phyloP scores from a whole-genome alignment of 257 asterid genomes.

The Solanum paucissectum region DNA sequence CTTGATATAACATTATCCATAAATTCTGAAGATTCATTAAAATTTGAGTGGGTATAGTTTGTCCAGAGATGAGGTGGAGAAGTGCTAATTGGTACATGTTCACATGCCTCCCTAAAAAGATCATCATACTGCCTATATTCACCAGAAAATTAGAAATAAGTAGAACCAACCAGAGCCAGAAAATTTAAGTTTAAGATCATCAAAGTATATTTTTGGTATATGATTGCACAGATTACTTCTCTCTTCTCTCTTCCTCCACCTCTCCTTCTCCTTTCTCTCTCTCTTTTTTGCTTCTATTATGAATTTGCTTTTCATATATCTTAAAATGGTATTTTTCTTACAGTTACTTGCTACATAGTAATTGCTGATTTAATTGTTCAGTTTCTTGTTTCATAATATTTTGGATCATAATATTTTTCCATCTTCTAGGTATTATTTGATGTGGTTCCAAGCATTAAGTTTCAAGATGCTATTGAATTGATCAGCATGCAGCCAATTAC shows the following conservation, averaged over 20 bases:
- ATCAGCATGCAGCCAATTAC: slow-evolving; percentile 97
- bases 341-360: neutral
- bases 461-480: slow-evolving; percentile 87
- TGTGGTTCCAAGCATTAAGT: slow-evolving; percentile 84
- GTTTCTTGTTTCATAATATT: neutral
- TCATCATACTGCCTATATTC: neutral
- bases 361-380: neutral
- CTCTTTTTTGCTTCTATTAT: neutral
- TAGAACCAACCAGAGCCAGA: neutral
- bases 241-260: neutral
- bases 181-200: neutral
- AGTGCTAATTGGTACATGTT: neutral
- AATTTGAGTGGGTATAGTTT: neutral
- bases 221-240: neutral
- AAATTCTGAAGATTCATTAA: neutral
- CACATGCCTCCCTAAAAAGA: neutral
- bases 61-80: neutral
- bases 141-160: neutral
- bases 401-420: neutral
- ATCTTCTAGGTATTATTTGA: slow-evolving; percentile 75
- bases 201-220: neutral
- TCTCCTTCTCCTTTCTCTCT: neutral
- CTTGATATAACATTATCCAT: neutral
- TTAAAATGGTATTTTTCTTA: neutral
- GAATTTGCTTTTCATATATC: neutral